These are phyloP conservation scores for Oligophagozyma castellii DNA, from an alignment of 1,139 yeast genomes.

Conservation along the genomic window DNA sequence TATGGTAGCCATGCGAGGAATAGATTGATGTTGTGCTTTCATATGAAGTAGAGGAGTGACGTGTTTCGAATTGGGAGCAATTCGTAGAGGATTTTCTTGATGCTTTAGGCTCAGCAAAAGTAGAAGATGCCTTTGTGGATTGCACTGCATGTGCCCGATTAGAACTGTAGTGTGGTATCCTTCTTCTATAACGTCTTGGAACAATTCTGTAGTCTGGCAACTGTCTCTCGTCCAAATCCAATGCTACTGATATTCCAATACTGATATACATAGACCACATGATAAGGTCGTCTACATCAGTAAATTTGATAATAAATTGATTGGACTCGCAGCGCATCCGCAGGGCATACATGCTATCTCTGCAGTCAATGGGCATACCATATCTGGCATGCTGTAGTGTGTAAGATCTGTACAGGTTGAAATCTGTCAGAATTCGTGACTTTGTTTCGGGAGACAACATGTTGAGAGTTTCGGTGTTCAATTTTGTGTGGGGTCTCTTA, in stretches of 20 bases:
- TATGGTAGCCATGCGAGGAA: too few species aligned
- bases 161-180: constrained; percentile 31
- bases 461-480: background rate
- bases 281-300: constrained; percentile 42
- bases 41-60: too few species aligned
- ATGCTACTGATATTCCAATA: constrained; percentile 49
- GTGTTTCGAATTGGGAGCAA: too few species aligned
- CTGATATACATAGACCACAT: constrained; percentile 50
- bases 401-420: constrained; percentile 38
- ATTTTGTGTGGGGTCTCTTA: background rate
- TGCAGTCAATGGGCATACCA: constrained; percentile 58
- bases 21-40: too few species aligned
- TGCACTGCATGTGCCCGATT: too few species aligned
- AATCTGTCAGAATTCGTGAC: too few species aligned
- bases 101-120: too few species aligned
- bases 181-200: constrained; percentile 58
- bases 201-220: constrained; percentile 60
- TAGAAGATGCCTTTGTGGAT: too few species aligned
- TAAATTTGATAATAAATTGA: constrained; percentile 47
- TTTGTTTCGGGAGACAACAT: constrained; percentile 6
- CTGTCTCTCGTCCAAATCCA: constrained; percentile 46
- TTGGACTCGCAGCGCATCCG: constrained; percentile 55
- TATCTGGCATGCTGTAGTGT: constrained; percentile 56
- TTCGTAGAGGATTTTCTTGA: too few species aligned
- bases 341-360: constrained; percentile 31